These are phyloP conservation scores for Penstemon davidsonii DNA, from an alignment of 257 asterid species.

Conservation along the genomic window DNA sequence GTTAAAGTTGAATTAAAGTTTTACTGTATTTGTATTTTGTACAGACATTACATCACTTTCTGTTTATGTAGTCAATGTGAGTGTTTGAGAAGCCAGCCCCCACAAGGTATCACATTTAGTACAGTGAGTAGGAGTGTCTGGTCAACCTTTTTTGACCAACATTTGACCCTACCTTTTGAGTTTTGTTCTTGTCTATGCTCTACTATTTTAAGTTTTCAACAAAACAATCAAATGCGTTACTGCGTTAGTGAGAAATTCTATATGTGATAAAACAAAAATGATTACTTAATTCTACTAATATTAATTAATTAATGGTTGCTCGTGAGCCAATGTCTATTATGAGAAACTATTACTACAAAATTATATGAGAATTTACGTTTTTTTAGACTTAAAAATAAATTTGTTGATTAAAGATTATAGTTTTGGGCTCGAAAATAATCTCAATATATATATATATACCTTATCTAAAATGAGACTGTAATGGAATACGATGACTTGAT, in stretches of 20 bases:
- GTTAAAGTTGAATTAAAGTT: conserved; percentile 19
- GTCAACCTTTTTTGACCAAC: conserved; percentile 23
- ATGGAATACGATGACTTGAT: no score
- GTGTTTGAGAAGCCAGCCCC: conserved; percentile 22
- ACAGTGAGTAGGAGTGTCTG: neutral
- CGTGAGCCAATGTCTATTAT: neutral
- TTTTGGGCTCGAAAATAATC: no score
- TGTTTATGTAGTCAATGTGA: conserved; percentile 19
- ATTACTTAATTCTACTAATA: neutral
- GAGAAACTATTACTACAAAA: neutral
- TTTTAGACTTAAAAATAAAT: no score
- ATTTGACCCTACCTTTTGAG: neutral
- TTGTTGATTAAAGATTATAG: no score
- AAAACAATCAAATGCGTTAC: neutral
- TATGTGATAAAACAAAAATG: no score
- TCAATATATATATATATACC: no score
- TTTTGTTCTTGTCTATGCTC: neutral
- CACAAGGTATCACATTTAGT: neutral
- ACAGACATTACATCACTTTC: neutral
- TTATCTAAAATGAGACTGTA: no score
- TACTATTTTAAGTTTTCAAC: neutral
- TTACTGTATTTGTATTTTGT: neutral
- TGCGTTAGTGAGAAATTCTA: no score
- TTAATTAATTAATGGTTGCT: neutral
- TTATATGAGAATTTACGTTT: no score